Base-by-base conservation (phyloP, 2,329 filamentous ascomycete genomes). In the Claviceps citrina region DNA sequence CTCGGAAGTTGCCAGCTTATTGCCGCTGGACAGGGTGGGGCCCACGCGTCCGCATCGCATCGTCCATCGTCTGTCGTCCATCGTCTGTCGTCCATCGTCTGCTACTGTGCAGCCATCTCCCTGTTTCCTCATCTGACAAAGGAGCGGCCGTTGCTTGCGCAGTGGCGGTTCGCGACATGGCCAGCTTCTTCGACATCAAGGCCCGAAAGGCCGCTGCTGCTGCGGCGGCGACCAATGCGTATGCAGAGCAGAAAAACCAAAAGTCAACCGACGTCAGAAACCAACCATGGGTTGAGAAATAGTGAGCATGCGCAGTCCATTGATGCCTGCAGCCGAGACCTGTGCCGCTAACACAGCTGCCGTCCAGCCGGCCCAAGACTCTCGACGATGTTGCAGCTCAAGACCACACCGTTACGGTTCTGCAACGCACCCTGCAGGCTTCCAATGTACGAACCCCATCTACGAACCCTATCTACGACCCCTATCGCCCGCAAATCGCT, bases 241-340 rank as follows among this genome's bases (percentile, higher is more conserved):
- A 63, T 43, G 62, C 71, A 16, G 76, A 80, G 33, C 71, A 71
- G 39, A 93, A 89, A 61, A 61, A 68, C 40, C 71, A 78, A 45
- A 71, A 70, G 47, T 50, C 71, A 66, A 43, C 70, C 68, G 54
- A 80, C 70, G 49, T 73, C 73, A 54, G 68, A 78, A 50, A 53
- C 7, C 89, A 95, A 55, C 91, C 91, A 53, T 98, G 91, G 91
- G 89, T 96, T 39, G 91, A 96, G 67, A 96, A 96, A 83, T 96
- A 95, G 89, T 94, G 68, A 46, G 71, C 45, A 3, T 6, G 4
- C 13, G 3, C n/a, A 5, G 31, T 31, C 15, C n/a, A 36, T 20
- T n/a, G 16, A 9, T 18, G 24, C 31, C 28, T 35, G 22, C 8
- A 12, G 19, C 16, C 10, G 4, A 30, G 25, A 28, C 12, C 19